phyloP scores from a whole-genome alignment of 2,329 filamentous ascomycete genomes.

The Colletotrichum aenigma region DNA sequence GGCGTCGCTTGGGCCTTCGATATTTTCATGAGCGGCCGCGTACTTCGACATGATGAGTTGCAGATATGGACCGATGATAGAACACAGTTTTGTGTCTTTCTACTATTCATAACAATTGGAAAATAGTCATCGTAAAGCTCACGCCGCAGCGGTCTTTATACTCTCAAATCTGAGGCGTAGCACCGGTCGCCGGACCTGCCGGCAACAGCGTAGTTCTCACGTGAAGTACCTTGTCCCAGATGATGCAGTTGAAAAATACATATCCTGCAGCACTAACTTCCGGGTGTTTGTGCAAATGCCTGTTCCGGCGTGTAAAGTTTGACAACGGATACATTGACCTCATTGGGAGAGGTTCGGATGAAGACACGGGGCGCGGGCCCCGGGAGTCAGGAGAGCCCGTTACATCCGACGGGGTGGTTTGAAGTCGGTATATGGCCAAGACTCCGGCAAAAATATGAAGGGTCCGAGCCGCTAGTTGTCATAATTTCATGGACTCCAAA shows the following conservation, averaged over 20 bases:
- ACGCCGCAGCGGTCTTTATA: fast-evolving
- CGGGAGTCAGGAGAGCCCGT: fast-evolving
- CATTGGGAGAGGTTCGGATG: not conserved
- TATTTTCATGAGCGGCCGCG: not conserved
- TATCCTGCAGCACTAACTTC: not conserved
- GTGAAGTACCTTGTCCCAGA: fast-evolving
- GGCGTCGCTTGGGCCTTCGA: conserved; percentile 14
- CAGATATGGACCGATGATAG: too few species aligned
- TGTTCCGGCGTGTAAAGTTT: not conserved
- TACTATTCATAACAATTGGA: too few species aligned
- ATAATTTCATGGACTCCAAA: too few species aligned
- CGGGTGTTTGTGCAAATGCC: not conserved
- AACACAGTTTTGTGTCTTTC: too few species aligned
- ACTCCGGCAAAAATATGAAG: not conserved
- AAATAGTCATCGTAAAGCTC: not conserved
- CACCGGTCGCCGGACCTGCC: fast-evolving
- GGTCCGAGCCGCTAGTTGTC: too few species aligned
- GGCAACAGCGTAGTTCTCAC: not conserved
- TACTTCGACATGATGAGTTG: not conserved
- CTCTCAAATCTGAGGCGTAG: fast-evolving
- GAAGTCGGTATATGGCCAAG: not conserved
- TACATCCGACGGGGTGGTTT: conserved; percentile 14
- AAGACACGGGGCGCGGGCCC: fast-evolving
- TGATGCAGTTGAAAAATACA: not conserved
- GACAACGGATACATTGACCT: not conserved